These are phyloP conservation scores for Aspergillus candidus DNA, from an alignment of 2,329 filamentous ascomycete genomes.

Conservation along the genomic window DNA sequence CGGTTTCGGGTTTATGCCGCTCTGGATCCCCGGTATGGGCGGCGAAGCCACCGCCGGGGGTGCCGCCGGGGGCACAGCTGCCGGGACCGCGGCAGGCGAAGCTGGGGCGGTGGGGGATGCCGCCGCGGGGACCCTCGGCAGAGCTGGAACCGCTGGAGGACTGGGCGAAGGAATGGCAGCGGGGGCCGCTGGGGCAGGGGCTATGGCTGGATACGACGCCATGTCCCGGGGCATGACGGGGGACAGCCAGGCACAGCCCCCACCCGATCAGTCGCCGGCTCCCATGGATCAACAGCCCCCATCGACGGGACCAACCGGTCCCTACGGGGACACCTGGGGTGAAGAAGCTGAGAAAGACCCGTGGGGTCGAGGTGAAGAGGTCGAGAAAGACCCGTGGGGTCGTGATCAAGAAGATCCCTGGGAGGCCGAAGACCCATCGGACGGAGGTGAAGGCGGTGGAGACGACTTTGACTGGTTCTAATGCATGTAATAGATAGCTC, in stretches of 20 bases:
- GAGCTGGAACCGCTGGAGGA: slow-evolving; percentile 38
- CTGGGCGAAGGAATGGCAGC: slow-evolving; percentile 36
- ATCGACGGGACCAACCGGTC: slow-evolving; percentile 13
- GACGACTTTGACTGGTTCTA: slow-evolving; percentile 25
- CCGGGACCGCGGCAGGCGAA: slow-evolving; percentile 34
- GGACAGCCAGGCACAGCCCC: slow-evolving; percentile 13
- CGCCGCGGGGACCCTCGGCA: slow-evolving; percentile 31
- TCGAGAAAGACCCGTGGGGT: slow-evolving; percentile 17
- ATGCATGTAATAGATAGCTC: background rate
- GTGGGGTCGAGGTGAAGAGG: slow-evolving; percentile 20
- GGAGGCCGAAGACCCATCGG: slow-evolving; percentile 10
- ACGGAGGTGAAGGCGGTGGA: slow-evolving; percentile 17
- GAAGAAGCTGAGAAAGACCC: slow-evolving; percentile 18
- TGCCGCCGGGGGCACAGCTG: slow-evolving; percentile 23
- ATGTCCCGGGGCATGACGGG: slow-evolving; percentile 50
- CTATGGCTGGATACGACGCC: slow-evolving; percentile 58
- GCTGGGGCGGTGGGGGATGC: slow-evolving; percentile 33
- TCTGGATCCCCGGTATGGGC: slow-evolving; percentile 45
- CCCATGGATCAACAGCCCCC: slow-evolving; percentile 13
- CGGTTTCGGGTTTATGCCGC: slow-evolving; percentile 47
- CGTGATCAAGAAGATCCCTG: slow-evolving; percentile 16
- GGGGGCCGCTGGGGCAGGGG: slow-evolving; percentile 49
- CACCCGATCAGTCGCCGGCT: slow-evolving; percentile 13
- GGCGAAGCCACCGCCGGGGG: slow-evolving; percentile 37
- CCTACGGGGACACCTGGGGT: slow-evolving; percentile 24